phyloP scores from a whole-genome alignment of 2,329 filamentous ascomycete genomes.

The Gaeumannomyces sp. region DNA sequence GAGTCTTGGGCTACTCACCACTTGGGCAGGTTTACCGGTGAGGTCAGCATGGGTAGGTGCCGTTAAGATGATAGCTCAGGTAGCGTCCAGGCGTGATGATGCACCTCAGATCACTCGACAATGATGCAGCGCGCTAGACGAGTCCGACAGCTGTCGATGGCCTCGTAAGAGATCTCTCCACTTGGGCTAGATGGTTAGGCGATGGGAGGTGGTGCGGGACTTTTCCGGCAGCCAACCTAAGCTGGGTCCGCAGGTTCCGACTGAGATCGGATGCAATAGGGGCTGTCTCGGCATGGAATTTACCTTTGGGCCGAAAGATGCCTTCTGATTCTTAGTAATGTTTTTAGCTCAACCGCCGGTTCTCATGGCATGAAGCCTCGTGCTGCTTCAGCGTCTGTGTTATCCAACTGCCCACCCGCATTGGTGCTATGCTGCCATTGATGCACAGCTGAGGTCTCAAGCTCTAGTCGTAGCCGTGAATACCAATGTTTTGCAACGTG shows the following conservation, averaged over 20 bases:
- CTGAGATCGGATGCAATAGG: neutral
- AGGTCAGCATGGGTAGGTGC: slow-evolving; percentile 35
- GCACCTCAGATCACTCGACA: neutral
- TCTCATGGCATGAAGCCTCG: neutral
- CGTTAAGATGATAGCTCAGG: neutral
- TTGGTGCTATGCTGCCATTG: neutral
- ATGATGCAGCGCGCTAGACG: neutral
- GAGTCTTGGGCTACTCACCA: slow-evolving; percentile 36
- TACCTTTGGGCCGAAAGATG: neutral
- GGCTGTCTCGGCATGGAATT: neutral
- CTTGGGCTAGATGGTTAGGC: neutral
- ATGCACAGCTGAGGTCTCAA: neutral
- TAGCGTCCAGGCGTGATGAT: neutral
- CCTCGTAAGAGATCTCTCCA: neutral
- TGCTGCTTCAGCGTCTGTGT: neutral
- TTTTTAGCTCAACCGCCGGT: neutral
- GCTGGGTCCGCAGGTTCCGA: no score
- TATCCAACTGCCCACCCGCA: neutral
- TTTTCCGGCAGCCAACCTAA: neutral
- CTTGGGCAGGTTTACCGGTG: slow-evolving; percentile 51
- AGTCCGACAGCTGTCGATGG: neutral
- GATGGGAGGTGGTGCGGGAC: neutral
- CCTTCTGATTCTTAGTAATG: neutral
- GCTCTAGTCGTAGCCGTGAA: no score
- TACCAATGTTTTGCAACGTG: no score